phyloP scores from a whole-genome alignment of 306 rosid genomes.

The Vigna mungo region DNA sequence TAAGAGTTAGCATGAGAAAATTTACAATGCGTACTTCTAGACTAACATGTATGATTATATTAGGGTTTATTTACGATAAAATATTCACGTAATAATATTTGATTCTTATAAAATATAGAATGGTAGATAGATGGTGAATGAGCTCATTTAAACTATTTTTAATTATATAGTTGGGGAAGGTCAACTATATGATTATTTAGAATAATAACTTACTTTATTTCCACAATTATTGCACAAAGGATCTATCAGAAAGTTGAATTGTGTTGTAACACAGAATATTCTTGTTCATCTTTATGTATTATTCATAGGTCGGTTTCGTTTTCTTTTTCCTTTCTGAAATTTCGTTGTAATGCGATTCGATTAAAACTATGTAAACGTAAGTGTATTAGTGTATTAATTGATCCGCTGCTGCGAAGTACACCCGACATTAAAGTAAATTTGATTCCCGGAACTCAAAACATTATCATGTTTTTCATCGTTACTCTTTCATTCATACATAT shows the following conservation, averaged over 20 bases:
- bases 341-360: not conserved
- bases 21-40: not conserved
- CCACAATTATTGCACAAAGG: not conserved
- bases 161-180: slow-evolving; percentile 5
- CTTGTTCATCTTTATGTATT: not conserved
- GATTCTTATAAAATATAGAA: not conserved
- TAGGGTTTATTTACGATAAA: not conserved
- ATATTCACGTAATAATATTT: not conserved
- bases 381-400: not conserved
- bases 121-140: not conserved
- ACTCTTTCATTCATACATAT: not conserved
- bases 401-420: too few relatives aligned
- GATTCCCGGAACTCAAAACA: not conserved
- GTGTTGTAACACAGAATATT: slow-evolving; percentile 2
- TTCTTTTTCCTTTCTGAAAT: not conserved
- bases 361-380: not conserved
- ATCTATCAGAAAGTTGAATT: slow-evolving; percentile 12
- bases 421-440: too few relatives aligned
- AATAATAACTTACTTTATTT: not conserved
- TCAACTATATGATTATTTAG: not conserved
- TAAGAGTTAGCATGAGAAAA: too few relatives aligned
- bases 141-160: not conserved
- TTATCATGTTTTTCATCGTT: not conserved
- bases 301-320: not conserved
- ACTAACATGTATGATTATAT: not conserved